phyloP scores from a whole-genome alignment of 495 filamentous ascomycete genomes.

The Parathielavia hyrcaniae region DNA sequence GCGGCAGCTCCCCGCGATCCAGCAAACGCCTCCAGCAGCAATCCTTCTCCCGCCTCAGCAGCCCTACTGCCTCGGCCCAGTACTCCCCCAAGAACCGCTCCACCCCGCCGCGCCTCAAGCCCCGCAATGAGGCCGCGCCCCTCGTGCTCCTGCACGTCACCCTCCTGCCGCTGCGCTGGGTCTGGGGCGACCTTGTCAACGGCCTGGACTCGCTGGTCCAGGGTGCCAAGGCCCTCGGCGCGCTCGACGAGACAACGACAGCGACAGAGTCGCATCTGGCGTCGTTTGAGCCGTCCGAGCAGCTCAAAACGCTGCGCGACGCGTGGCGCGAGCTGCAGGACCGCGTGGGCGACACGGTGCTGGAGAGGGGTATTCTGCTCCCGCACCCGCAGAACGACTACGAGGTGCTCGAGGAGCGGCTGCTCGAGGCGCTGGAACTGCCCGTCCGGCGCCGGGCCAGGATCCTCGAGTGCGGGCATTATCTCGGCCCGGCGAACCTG shows the following conservation, averaged over 20 bases:
- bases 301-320: constrained; percentile 53
- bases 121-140: constrained; percentile 49
- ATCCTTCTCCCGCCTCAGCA: constrained; percentile 44
- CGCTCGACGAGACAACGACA: constrained; percentile 13
- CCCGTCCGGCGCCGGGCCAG: constrained; percentile 54
- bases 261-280: neutral
- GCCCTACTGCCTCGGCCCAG: constrained; percentile 40
- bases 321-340: constrained; percentile 72
- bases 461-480: constrained; percentile 75
- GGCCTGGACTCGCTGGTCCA: constrained; percentile 27
- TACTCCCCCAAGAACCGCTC: constrained; percentile 56
- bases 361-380: constrained; percentile 79
- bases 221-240: constrained; percentile 9
- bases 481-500: constrained; percentile 46
- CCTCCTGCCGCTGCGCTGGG: constrained; percentile 63
- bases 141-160: constrained; percentile 87
- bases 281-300: constrained; percentile 44
- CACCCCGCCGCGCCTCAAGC: constrained; percentile 46
- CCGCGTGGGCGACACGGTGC: constrained; percentile 66
- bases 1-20: constrained; percentile 43
- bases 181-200: constrained; percentile 56
- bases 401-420: constrained; percentile 81
- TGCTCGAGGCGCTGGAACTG: constrained; percentile 83
- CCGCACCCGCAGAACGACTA: constrained; percentile 87
- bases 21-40: constrained; percentile 27